Evolutionary conservation across 768 basidiomycete species (phyloP), one percentile per base, ranked within the genome.

Genomic region (Exsudoporus frostii): DNA sequence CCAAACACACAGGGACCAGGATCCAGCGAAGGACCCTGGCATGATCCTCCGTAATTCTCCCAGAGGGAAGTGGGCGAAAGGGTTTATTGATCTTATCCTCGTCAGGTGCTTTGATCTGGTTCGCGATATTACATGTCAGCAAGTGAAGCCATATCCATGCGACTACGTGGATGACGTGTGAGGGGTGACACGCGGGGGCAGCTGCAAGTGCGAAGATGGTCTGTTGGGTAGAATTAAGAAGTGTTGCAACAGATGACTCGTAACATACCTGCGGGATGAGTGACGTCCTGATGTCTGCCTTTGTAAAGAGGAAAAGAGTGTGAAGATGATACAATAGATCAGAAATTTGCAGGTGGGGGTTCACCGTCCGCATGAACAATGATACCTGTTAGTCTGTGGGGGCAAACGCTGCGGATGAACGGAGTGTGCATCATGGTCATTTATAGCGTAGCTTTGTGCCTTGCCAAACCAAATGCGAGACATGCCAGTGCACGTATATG

Each of bases 61-160:
- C 71, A 10, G 77, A 65, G 4, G 76, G 75, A 19, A 79, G 58
- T 1, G 77, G 77, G 4, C 77, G 65, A 60, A 70, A 73, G 2
- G 72, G 70, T 41, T 76, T 75, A 48, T 79, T 78, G 40, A 62
- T 50, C 24, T 52, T 63, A 49, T 79, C 77, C 57, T 79, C 77
- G 20, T 70, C 69, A 8, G 65, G 63, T 39, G 65, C 61, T 37
- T 68, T 60, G 17, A 65, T 64, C 63, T 77, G 78, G 50, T 79
- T 78, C 13, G 72, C 62, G 19, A 76, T 55, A 42, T 71, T 65
- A 61, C 72, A 75, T 25, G 67, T 69, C 1, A 78, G 57, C 24
- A 77, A 56, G 49, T 79, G 75, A 8, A 77, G 54, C 73, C 73
- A 77, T 14, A 74, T 69, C 78, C 78, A 79, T 25, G 66, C 45